Base-by-base conservation (phyloP, 345 rosid species). In the Brassica incana region DNA sequence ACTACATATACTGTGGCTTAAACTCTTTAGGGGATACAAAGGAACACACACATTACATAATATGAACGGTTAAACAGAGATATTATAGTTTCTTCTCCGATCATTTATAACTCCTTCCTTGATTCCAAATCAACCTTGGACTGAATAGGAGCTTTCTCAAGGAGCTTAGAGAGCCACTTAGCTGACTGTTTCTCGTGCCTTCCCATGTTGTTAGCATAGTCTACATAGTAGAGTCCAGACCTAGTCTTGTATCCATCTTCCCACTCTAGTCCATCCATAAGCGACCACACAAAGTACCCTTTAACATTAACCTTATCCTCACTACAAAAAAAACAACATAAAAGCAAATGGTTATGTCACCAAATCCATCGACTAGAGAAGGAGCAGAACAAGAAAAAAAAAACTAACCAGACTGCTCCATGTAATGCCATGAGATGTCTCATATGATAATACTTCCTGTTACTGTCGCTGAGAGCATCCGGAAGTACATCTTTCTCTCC, bases 351-450 rank as follows among this genome's bases (percentile, higher is more conserved):
- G 16, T n/a, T 48, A 14, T 8, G 16, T 30, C 62, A 72, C 5
- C 7, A 67, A 56, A 29, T 58, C 25, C 7, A 61, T 3, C 27
- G 67, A 59, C 15, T 32, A 67, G 52, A 27, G 29, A 73, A 60
- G 9, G n/a, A 52, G 29, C 4, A 65, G 27, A 25, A 61, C 29
- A 10, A 35, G 20, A 5, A 23, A 60, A 43, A 9, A 56, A 9
- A 11, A n/a, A 18, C 79, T 70, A 8, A 81, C 83, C 83, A 81
- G 50, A 81, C 70, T 16, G 83, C 80, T 71, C 80, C 83, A 0
- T 76, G 83, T 76, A 81, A 71, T 4, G 77, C 65, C 83, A 81
- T 76, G 59, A 81, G 77, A 76, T 81, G 83, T 32, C 83, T 81
- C 83, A 81, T 81, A 66, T 81, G 83, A 33, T 59, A 81, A 76